Evolutionary conservation across 768 basidiomycete species (phyloP).

Genomic region (Naganishia kalamii): DNA sequence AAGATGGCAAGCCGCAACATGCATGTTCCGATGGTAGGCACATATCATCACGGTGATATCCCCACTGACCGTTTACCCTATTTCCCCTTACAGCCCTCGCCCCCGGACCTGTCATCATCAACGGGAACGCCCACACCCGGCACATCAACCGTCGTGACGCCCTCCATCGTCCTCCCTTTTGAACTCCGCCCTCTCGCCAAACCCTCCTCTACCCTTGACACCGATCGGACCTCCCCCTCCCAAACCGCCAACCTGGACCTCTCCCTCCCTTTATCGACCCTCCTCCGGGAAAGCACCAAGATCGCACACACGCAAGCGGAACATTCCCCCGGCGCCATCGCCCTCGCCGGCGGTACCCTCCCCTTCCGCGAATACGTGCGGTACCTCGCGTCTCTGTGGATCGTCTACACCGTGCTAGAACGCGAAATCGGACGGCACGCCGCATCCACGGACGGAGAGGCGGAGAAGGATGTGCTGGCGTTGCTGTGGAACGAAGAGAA

Average conservation of each 20-base stretch:
- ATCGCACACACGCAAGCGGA: constrained; percentile 58
- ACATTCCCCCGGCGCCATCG: constrained; percentile 56
- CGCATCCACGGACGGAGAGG: not conserved
- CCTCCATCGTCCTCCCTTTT: constrained; percentile 20
- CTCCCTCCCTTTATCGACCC: constrained; percentile 44
- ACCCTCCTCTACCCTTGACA: not conserved
- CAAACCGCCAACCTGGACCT: constrained; percentile 32
- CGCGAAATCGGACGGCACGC: constrained; percentile 12
- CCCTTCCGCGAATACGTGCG: constrained; percentile 61
- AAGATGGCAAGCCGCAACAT: no score
- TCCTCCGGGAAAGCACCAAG: constrained; percentile 50
- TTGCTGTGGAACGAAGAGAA: constrained; percentile 10
- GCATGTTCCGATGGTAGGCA: no score
- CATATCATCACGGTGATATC: no score
- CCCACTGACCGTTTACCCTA: no score
- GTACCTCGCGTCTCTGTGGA: constrained; percentile 71
- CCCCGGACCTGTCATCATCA: not conserved
- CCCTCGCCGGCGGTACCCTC: constrained; percentile 58
- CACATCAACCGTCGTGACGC: constrained; percentile 9
- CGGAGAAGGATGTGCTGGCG: constrained; percentile 15
- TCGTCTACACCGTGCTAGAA: constrained; percentile 54
- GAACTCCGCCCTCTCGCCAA: constrained; percentile 5
- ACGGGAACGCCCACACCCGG: constrained; percentile 1
- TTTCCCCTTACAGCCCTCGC: not conserved
- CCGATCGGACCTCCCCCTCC: not conserved